Evolutionary conservation across 1,139 yeast species (phyloP), one percentile per base, ranked within the genome.

Genomic region (Sugiyamaella novakii): DNA sequence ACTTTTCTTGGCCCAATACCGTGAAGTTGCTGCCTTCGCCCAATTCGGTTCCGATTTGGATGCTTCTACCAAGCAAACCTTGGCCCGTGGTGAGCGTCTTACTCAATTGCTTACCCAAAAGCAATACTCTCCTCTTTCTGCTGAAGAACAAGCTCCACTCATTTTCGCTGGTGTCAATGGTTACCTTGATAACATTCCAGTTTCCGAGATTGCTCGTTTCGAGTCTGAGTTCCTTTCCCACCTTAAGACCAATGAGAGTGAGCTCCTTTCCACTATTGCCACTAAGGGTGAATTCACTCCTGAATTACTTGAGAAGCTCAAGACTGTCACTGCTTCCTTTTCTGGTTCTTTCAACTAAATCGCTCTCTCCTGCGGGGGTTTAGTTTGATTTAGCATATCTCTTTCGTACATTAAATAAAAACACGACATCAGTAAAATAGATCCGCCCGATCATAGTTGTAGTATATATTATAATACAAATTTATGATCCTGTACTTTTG

Each of bases 11-110:
- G 99, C 99, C 70, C 99, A 92, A 83, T 92, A 92, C 87, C 92
- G 99, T 88, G 99, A 92, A 84, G 98, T 92, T 70, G 98, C 98
- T 72, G 98, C 99, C 69, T 92, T 92, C 78, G 98, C 99, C 69
- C 99, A 92, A 83, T 92, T 92, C 83, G 98, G 99, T 86, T 92
- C 99, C 68, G 99, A 94, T 78, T 85, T 94, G 77, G 99, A 94
- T 78, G 98, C 99, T 69, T 88, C 98, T 56, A 94, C 99, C 78
- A 92, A 92, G 83, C 97, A 89, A 81, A 94, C 98, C 71, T 85
- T 94, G 76, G 79, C 81, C 70, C 92, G 99, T 86, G 99, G 99
- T 89, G 98, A 94, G 84, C 94, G 98, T 84, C 87, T 94, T 74
- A 92, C 98, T 68, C 98, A 91, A 81, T 80, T 94, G 75, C 85